phyloP scores from a whole-genome alignment of 2,329 filamentous ascomycete genomes.

The Pseudocercospora fijiensis region DNA sequence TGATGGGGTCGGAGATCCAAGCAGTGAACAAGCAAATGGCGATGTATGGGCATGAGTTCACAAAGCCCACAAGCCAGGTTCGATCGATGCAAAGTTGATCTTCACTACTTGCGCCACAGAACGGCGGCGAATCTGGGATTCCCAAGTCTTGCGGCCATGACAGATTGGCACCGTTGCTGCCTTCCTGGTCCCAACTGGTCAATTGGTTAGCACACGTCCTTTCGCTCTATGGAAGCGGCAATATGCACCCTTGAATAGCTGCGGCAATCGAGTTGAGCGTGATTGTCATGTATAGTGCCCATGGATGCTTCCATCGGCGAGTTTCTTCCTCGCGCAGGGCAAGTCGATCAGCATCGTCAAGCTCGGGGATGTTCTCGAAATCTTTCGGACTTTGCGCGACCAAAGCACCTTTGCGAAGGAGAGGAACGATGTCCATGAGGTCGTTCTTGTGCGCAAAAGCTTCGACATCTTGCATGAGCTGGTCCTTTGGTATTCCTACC shows the following conservation, averaged over 20 bases:
- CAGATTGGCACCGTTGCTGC: slow-evolving; percentile 29
- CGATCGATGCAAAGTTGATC: not conserved
- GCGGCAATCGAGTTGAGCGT: slow-evolving; percentile 21
- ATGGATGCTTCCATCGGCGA: slow-evolving; percentile 53
- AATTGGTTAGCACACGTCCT: not conserved
- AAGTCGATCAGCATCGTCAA: slow-evolving; percentile 47
- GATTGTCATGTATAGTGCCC: slow-evolving; percentile 50
- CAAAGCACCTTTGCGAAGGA: slow-evolving; percentile 53
- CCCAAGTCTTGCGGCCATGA: slow-evolving; percentile 26
- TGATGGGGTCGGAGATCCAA: slow-evolving; percentile 56
- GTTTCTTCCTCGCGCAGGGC: slow-evolving; percentile 47
- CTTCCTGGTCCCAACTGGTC: slow-evolving; percentile 33
- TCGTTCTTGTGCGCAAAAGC: slow-evolving; percentile 16
- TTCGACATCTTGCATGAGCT: slow-evolving; percentile 16
- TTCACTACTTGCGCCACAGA: not conserved
- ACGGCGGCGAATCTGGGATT: slow-evolving; percentile 15
- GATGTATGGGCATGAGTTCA: slow-evolving; percentile 49
- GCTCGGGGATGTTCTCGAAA: slow-evolving; percentile 50
- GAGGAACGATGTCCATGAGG: slow-evolving; percentile 45
- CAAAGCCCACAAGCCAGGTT: slow-evolving; percentile 5
- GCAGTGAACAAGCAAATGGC: slow-evolving; percentile 31
- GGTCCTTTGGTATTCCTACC: slow-evolving; percentile 11
- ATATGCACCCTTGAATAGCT: slow-evolving; percentile 26
- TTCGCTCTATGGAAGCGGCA: not conserved
- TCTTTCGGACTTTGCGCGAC: slow-evolving; percentile 54